phyloP scores from a whole-genome alignment of 495 filamentous ascomycete species.

The Penicillium samsonianum region DNA sequence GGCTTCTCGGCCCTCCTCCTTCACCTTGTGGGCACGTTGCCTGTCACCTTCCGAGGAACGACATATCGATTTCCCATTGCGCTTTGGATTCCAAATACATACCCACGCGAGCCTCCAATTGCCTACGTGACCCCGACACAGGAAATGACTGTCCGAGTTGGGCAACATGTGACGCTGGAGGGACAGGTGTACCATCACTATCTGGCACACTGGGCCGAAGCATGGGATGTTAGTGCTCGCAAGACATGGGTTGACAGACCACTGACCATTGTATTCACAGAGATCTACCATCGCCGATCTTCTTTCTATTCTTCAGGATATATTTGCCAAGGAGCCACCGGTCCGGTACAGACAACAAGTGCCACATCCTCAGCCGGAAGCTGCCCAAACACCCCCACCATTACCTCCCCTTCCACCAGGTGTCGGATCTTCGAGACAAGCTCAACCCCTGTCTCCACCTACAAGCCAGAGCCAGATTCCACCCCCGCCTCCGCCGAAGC shows the following conservation, averaged over 20 bases:
- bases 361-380: slow-evolving; percentile 35
- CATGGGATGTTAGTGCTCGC: slow-evolving; percentile 79
- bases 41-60: slow-evolving; percentile 82
- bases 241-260: background rate
- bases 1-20: slow-evolving; percentile 85
- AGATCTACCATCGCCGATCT: slow-evolving; percentile 81
- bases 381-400: slow-evolving; percentile 56
- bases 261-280: slow-evolving; percentile 44
- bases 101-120: slow-evolving; percentile 82
- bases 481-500: slow-evolving; percentile 22
- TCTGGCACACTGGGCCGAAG: slow-evolving; percentile 81
- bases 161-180: slow-evolving; percentile 94
- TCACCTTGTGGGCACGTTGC: slow-evolving; percentile 81
- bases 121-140: slow-evolving; percentile 85
- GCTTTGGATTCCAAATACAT: slow-evolving; percentile 93
- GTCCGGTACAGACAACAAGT: slow-evolving; percentile 70
- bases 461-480: slow-evolving; percentile 23
- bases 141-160: slow-evolving; percentile 85
- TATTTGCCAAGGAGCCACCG: slow-evolving; percentile 94
- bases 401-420: slow-evolving; percentile 71
- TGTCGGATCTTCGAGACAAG: slow-evolving; percentile 38
- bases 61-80: slow-evolving; percentile 90
- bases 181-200: slow-evolving; percentile 96
- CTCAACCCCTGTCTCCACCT: slow-evolving; percentile 19
- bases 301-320: slow-evolving; percentile 75